A percentile compares a stretch with the other conserved stretches of the same genome.
Conservation (phyloP, 108 stramenopile species). For the Schizochytrium sp. region DNA sequence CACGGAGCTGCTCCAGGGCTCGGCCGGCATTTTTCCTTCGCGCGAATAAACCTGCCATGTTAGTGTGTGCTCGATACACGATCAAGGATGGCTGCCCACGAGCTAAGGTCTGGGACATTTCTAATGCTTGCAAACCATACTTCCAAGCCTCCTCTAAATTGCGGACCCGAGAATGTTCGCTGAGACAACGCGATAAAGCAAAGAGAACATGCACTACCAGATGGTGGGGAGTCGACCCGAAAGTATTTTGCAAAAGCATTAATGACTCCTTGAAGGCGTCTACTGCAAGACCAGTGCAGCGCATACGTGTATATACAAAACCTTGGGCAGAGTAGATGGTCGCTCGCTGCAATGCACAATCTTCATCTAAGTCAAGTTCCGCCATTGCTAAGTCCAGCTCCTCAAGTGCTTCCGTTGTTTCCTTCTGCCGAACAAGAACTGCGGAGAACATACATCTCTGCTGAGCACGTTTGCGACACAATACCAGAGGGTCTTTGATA, state of each 20-base stretch:
- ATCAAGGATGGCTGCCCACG: neutral
- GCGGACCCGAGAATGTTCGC: neutral
- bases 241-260: neutral
- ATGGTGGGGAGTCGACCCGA: neutral
- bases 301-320: neutral
- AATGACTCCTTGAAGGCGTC: neutral
- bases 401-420: no score
- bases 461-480: no score
- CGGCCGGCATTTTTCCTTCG: neutral
- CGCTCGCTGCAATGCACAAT: no score
- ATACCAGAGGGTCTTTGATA: no score
- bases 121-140: neutral
- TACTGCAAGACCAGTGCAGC: neutral
- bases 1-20: neutral
- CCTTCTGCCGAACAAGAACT: no score
- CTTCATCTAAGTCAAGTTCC: no score
- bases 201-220: neutral
- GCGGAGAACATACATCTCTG: no score
- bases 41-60: neutral
- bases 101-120: neutral
- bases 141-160: neutral
- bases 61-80: neutral
- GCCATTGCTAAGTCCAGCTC: no score
- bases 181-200: neutral
- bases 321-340: no score